phyloP scores from a whole-genome alignment of 2,329 filamentous ascomycete species.

The Phaeosphaeria sp. region DNA sequence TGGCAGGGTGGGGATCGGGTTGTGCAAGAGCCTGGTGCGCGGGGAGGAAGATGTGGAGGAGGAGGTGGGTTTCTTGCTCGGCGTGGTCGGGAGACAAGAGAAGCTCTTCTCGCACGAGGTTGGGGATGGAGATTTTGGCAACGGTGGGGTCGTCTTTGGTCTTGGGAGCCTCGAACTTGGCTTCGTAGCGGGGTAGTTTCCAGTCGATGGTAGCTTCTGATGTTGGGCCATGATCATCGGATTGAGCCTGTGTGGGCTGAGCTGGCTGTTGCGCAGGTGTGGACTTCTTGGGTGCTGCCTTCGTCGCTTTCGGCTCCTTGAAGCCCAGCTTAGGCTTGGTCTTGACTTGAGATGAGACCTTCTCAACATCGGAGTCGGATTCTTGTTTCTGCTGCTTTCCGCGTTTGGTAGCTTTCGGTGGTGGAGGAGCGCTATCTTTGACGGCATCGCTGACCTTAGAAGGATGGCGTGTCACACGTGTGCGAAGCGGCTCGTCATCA shows the following conservation, averaged over 20 bases:
- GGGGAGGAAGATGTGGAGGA: conserved; percentile 39
- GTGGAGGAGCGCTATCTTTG: background rate
- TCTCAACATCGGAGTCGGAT: background rate
- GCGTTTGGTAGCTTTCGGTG: background rate
- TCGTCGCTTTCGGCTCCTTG: background rate
- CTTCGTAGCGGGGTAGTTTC: conserved; percentile 26
- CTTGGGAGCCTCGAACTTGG: conserved; percentile 14
- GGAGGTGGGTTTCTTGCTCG: conserved; percentile 30
- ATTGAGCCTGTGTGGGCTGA: background rate
- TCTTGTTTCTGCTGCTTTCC: background rate
- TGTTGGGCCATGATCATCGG: background rate
- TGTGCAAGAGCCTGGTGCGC: conserved; percentile 20
- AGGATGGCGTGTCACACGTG: conserved; percentile 13
- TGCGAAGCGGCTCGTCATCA: conserved; percentile 26
- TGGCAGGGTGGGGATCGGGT: conserved; percentile 27
- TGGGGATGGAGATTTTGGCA: conserved; percentile 46
- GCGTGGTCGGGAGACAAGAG: conserved; percentile 33
- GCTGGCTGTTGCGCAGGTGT: background rate
- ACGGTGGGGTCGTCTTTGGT: conserved; percentile 13
- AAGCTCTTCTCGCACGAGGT: conserved; percentile 45
- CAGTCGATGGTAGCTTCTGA: conserved; percentile 14
- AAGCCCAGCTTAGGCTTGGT: background rate
- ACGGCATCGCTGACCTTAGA: conserved; percentile 9
- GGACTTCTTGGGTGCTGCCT: background rate
- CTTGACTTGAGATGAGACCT: background rate